Conservation (phyloP, 2,329 filamentous ascomycete genomes). For the Neodidymelliopsis sp. region DNA sequence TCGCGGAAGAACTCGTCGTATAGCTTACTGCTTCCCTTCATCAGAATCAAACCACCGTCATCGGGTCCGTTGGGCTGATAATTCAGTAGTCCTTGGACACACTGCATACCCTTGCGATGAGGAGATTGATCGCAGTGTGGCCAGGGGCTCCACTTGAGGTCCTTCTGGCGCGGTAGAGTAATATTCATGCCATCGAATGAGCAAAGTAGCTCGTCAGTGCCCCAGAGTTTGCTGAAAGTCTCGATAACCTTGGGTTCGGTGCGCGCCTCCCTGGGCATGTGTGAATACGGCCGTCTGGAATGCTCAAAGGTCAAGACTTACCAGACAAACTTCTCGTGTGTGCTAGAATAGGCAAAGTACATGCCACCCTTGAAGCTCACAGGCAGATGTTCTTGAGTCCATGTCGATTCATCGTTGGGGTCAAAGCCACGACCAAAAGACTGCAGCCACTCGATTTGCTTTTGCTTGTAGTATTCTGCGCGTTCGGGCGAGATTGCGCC, state of each 20-base stretch:
- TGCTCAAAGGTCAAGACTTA: constrained; percentile 32
- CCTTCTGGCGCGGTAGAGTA: constrained; percentile 46
- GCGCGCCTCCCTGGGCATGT: constrained; percentile 11
- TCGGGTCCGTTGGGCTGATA: constrained; percentile 54
- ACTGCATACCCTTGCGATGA: constrained; percentile 51
- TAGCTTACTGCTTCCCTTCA: constrained; percentile 54
- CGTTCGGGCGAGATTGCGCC: constrained; percentile 49
- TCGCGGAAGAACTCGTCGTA: constrained; percentile 55
- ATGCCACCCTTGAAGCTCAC: constrained; percentile 54
- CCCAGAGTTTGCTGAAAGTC: constrained; percentile 47
- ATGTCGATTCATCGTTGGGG: constrained; percentile 42
- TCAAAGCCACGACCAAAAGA: constrained; percentile 54
- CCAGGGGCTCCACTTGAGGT: constrained; percentile 49
- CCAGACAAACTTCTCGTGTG: constrained; percentile 55
- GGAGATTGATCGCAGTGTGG: constrained; percentile 53
- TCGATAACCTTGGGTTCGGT: constrained; percentile 52
- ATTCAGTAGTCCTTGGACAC: constrained; percentile 56
- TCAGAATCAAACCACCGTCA: constrained; percentile 57
- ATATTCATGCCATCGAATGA: constrained; percentile 52
- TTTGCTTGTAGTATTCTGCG: constrained; percentile 51
- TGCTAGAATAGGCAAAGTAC: constrained; percentile 50
- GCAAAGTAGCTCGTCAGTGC: constrained; percentile 46
- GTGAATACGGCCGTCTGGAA: neutral
- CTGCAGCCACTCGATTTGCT: constrained; percentile 54
- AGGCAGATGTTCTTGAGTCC: constrained; percentile 49